Base-by-base conservation (phyloP, 2,329 filamentous ascomycete genomes). In the Pseudocercospora cruenta region DNA sequence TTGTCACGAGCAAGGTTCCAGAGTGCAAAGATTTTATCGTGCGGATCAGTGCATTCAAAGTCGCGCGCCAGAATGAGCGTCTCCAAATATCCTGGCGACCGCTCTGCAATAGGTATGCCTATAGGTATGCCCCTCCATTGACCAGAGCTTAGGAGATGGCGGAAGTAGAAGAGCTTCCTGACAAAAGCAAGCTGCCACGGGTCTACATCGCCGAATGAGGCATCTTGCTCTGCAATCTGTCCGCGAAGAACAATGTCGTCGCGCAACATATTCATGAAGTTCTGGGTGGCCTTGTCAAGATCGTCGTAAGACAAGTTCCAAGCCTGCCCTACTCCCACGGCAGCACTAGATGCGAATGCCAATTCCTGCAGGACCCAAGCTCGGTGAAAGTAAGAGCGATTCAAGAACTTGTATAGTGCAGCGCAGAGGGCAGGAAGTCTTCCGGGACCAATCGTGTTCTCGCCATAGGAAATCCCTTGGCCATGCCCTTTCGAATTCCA, bases 161-260 rank as follows among this genome's bases (percentile, higher is more conserved):
- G 62, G n/a, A 67, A 67, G 58, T 67, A 62, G 26, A 36, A 65
- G 6, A 67, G 51, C 53, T 65, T 67, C 6, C 65, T 33, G 14
- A 54, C 54, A 33, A 62, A 67, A 5, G 62, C 45, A 22, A 67
- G 21, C 21, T 62, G 49, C 12, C 26, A 28, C 7, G 36, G 31
- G n/a, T 65, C 58, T 12, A 67, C 51, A 33, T 16, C 14, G 24
- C 26, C 24, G 24, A 67, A 14, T 3, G 62, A 54, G 9, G 28
- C 4, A n/a, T 67, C 65, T 9, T 43, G 33, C 6, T 59, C 36
- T 22, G 51, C 16, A 14, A 62, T 67, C 16, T 59, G 39, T 10
- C 62, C 51, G 31, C 22, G 22, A 21, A 67, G 28, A 22, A 19
- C 49, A 5, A 58, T 51, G 26, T 67, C 62, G 39, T 54, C 33